These are phyloP conservation scores for Trifolium dubium DNA, from an alignment of 306 rosid genomes.

Conservation along the genomic window DNA sequence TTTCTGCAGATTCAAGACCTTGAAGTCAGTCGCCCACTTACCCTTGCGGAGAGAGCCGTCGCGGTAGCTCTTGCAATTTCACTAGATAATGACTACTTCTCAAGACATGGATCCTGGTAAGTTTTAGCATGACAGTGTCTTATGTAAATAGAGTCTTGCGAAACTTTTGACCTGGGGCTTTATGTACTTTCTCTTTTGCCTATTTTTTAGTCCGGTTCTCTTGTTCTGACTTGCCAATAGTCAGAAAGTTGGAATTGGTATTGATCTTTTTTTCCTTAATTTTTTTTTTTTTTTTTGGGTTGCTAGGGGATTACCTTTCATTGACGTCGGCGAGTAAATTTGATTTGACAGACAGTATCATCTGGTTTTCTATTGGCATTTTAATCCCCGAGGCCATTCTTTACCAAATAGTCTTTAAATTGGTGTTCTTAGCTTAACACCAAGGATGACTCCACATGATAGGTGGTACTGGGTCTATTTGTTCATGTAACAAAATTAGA, in stretches of 20 bases:
- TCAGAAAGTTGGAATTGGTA: constrained; percentile 36
- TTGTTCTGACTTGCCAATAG: constrained; percentile 30
- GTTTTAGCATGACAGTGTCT: constrained; percentile 39
- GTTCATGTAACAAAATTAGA: constrained; percentile 26
- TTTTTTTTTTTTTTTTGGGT: constrained; percentile 32
- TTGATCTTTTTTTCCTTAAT: constrained; percentile 11
- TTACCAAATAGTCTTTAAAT: constrained; percentile 29
- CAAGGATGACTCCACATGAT: neutral
- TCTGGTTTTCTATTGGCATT: constrained; percentile 34
- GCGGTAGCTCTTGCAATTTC: constrained; percentile 97
- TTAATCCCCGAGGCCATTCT: constrained; percentile 38
- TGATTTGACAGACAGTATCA: constrained; percentile 36
- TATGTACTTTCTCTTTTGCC: constrained; percentile 8
- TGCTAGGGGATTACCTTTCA: constrained; percentile 67
- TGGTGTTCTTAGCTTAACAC: constrained; percentile 26
- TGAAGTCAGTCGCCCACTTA: constrained; percentile 73
- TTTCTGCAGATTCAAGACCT: constrained; percentile 75
- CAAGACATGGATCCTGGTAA: constrained; percentile 97
- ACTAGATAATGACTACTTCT: constrained; percentile 95
- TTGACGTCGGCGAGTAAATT: constrained; percentile 62
- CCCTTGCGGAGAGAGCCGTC: constrained; percentile 86
- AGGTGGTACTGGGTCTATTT: constrained; percentile 6
- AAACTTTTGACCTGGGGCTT: constrained; percentile 14
- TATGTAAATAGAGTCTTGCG: constrained; percentile 24
- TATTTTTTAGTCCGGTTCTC: constrained; percentile 9